Base-by-base conservation (phyloP, 352 stramenopile genomes). In the Pythium dissotocum region DNA sequence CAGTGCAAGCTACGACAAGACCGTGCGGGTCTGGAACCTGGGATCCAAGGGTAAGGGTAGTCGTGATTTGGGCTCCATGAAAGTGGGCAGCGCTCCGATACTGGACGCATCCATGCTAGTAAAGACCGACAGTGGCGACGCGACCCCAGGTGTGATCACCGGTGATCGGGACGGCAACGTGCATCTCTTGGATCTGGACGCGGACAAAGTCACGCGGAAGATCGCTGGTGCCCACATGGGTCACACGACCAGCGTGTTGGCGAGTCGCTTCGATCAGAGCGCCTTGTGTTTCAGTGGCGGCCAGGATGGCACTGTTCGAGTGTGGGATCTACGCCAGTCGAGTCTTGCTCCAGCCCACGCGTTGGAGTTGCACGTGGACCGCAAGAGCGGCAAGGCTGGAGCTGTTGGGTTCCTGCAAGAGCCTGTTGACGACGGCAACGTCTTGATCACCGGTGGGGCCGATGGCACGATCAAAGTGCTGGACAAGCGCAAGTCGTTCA, bases 1-100 rank as follows among this genome's bases (percentile, higher is more conserved):
- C 32, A 93, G 84, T 52, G 76, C 75, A 14, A 83, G 84, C 1
- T 93, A 94, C 70, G 84, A 94, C 75, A 93, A 94, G 72, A 91
- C 85, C 21, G 52, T 93, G 33, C 82, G 84, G 0, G 61, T 92
- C 6, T 94, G 87, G 87, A 88, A 92, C 66, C 72, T 89, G 16
- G 73, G 71, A 53, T 73, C 73, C 0, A 78, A 82, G 14, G 75
- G 64, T 0, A 84, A 77, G 1, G 89, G 69, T 40, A 70, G 77
- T 6, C 84, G 87, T 14, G 84, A 92, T 35, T 38, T 76, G n/a
- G 77, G 70, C 30, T 71, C 59, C 18, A 69, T 93, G 35, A 91
- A 86, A 56, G 72, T 71, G 30, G 73, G 77, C 10, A 74, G 82
- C 8, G 84, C 83, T 1, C 83, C 87, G 2, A 90, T 94, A 30